Evolutionary conservation across 805 yeast genomes (phyloP), one percentile per base, ranked within the genome.

Genomic region (Maudiozyma turicensis): DNA sequence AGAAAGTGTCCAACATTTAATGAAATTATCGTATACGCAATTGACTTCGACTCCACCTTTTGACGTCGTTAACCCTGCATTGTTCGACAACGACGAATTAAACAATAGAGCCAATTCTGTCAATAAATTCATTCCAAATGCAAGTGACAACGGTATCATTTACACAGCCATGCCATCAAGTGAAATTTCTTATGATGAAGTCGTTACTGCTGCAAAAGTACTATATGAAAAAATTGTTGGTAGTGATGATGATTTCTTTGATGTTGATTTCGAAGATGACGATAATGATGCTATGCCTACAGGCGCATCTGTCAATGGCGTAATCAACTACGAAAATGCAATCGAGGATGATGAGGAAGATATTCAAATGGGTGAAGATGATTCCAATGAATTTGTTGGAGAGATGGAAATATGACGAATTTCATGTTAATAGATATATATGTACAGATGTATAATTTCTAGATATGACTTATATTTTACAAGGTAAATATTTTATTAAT

Each of bases 241-340:
- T 8, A 78, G 95, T 1, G 93, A 86, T 63, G 97, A 91, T 58
- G 98, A 91, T 67, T 93, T 93, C 70, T 91, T 91, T 63, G 96
- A 88, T 65, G 86, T 91, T 40, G 98, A 91, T 67, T 91, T 91
- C 62, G 97, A 91, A 67, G 98, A 91, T 64, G 96, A 89, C 20
- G 95, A 86, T 42, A 90, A 81, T n/a, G 29, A 30, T 29, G 45
- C 43, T 20, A 41, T 14, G n/a, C 44, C 30, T 13, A 32, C 28
- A n/a, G 45, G 37, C 11, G 30, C 20, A 20, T 14, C 45, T 11
- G 41, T 52, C 13, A 47, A 13, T 26, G 15, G 20, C 43, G 30
- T 46, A 15, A 32, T 15, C 28, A 43, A 52, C 35, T 58, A 55
- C 43, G 64, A 61, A 48, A 59, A 60, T 47, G 65, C 67, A 0